Evolutionary conservation across 1,284 basidiomycete genomes (phyloP).

Genomic region (Cutaneotrichosporon curvatum): DNA sequence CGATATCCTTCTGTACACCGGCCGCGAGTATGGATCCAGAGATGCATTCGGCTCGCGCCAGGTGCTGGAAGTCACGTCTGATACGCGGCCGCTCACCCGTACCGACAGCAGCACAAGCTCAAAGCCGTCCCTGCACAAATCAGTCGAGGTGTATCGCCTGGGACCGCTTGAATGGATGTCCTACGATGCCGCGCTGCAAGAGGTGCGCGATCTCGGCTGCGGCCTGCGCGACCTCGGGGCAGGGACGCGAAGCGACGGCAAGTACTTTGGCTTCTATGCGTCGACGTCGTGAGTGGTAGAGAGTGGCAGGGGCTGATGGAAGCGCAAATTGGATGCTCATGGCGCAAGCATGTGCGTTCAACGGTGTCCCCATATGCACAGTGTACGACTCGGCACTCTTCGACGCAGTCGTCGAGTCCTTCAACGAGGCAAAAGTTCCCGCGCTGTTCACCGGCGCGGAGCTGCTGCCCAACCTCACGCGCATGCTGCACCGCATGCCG

Average conservation of each 20-base stretch:
- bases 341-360: conserved; percentile 68
- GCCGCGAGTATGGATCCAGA: conserved; percentile 63
- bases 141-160: conserved; percentile 80
- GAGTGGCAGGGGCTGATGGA: not conserved
- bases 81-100: conserved; percentile 54
- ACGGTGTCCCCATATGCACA: conserved; percentile 78
- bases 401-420: conserved; percentile 74
- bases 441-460: conserved; percentile 78
- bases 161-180: conserved; percentile 74
- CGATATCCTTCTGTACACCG: conserved; percentile 68
- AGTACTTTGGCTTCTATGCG: conserved; percentile 84
- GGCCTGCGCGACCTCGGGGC: conserved; percentile 71
- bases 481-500: conserved; percentile 64
- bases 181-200: conserved; percentile 62
- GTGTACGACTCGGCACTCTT: conserved; percentile 95
- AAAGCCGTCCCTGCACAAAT: conserved; percentile 13
- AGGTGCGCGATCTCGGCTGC: conserved; percentile 58
- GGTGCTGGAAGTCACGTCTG: conserved; percentile 58
- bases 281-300: conserved; percentile 65
- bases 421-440: conserved; percentile 73
- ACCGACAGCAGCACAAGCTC: conserved; percentile 48
- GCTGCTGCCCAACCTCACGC: conserved; percentile 64
- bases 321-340: conserved; percentile 76
- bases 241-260: conserved; percentile 19
- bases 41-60: conserved; percentile 75